Evolutionary conservation across 495 filamentous ascomycete genomes (phyloP).

Genomic region (Penicillium waksmanii): DNA sequence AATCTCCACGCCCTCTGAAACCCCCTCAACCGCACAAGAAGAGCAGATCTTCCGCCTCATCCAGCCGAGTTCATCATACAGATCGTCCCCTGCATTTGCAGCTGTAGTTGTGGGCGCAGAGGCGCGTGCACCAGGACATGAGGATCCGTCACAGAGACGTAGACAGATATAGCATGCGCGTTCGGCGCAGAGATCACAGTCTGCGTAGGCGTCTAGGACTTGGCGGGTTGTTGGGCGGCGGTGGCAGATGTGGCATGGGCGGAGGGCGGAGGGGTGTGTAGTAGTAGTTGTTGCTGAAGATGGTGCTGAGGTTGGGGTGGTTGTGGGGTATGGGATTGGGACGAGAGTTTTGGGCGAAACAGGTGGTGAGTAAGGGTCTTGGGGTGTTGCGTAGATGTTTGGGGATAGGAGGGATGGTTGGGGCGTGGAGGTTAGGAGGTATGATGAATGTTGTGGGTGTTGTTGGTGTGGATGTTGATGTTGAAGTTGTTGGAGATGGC

Average conservation of each 20-base stretch:
- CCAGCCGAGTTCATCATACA: conserved; percentile 10
- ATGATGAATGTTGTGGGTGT: conserved; percentile 19
- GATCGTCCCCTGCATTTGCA: background rate
- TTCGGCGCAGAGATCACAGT: conserved; percentile 52
- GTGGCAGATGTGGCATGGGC: conserved; percentile 57
- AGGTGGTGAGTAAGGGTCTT: conserved; percentile 37
- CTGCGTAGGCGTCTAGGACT: conserved; percentile 53
- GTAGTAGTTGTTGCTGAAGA: conserved; percentile 22
- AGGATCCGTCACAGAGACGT: conserved; percentile 45
- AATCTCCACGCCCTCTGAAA: conserved; percentile 45
- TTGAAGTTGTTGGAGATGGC: conserved; percentile 28
- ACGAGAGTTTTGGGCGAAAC: conserved; percentile 42
- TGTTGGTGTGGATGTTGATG: conserved; percentile 19
- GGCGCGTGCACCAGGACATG: conserved; percentile 33
- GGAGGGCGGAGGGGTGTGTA: conserved; percentile 30
- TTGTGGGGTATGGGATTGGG: conserved; percentile 22
- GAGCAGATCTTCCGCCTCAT: conserved; percentile 43
- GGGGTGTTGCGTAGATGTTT: conserved; percentile 26
- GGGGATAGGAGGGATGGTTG: conserved; percentile 30
- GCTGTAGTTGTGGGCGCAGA: background rate
- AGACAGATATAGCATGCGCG: conserved; percentile 58
- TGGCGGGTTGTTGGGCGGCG: conserved; percentile 49
- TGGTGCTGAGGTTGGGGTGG: background rate
- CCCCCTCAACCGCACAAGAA: conserved; percentile 46
- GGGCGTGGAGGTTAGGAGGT: conserved; percentile 1